These are phyloP conservation scores for Stereocaulon alpinum DNA, from an alignment of 495 filamentous ascomycete species.

Conservation along the genomic window DNA sequence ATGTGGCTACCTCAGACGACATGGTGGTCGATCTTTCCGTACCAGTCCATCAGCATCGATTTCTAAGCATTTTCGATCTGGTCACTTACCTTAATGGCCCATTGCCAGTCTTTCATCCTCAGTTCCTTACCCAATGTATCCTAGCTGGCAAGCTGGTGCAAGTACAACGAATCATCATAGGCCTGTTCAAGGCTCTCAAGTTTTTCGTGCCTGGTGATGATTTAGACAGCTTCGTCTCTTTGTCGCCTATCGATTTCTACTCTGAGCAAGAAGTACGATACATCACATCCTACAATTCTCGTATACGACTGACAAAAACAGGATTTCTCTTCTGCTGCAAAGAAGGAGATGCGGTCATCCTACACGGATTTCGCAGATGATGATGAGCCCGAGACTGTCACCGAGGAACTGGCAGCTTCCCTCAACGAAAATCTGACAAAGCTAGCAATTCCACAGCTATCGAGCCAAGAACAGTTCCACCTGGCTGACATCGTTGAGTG, in stretches of 20 bases:
- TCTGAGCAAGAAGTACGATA: constrained; percentile 36
- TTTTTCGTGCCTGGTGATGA: constrained; percentile 75
- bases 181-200: constrained; percentile 68
- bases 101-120: constrained; percentile 86
- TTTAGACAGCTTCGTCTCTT: constrained; percentile 68
- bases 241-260: constrained; percentile 66
- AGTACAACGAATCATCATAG: constrained; percentile 65
- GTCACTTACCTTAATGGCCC: constrained; percentile 77
- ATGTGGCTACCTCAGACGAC: constrained; percentile 53
- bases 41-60: constrained; percentile 39
- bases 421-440: constrained; percentile 72
- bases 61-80: constrained; percentile 64
- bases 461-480: constrained; percentile 80
- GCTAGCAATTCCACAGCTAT: constrained; percentile 69
- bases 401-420: constrained; percentile 57
- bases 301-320: constrained; percentile 26
- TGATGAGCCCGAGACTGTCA: constrained; percentile 53
- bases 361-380: constrained; percentile 46
- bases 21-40: constrained; percentile 55
- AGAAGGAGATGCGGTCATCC: constrained; percentile 44
- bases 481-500: constrained; percentile 83
- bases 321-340: constrained; percentile 31
- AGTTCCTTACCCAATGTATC: constrained; percentile 83
- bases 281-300: background rate
- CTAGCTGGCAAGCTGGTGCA: constrained; percentile 64